Evolutionary conservation across 2,329 filamentous ascomycete species (phyloP).

Genomic region (Xylariaceae sp.): DNA sequence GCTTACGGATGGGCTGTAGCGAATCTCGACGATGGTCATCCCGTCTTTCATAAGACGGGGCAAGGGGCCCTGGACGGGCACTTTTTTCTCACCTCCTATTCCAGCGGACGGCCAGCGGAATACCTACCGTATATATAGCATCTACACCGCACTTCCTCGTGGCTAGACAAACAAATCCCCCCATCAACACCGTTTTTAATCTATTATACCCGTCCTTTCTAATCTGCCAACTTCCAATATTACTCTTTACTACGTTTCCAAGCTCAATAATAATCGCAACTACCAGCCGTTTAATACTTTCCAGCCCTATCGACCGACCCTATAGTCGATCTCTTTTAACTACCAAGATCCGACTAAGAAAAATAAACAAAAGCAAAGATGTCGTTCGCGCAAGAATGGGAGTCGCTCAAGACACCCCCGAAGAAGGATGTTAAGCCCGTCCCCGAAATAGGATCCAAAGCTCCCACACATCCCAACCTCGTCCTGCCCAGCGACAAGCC

Average conservation of each 20-base stretch:
- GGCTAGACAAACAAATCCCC: neutral
- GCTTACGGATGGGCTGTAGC: neutral
- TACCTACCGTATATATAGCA: neutral
- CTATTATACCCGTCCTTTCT: neutral
- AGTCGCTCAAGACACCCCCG: slow-evolving; percentile 38
- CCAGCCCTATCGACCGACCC: too few relatives aligned
- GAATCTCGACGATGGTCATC: neutral
- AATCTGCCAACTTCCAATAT: neutral
- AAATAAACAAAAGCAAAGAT: slow-evolving; percentile 10
- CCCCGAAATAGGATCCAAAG: slow-evolving; percentile 50
- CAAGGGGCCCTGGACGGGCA: neutral
- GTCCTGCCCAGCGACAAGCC: slow-evolving; percentile 50
- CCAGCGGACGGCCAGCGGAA: too few relatives aligned
- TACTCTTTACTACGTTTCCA: neutral
- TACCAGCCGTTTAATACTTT: too few relatives aligned
- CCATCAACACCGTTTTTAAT: neutral
- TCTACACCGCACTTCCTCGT: neutral
- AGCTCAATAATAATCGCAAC: too few relatives aligned
- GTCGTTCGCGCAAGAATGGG: slow-evolving; percentile 35
- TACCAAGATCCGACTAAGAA: neutral
- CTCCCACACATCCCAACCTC: slow-evolving; percentile 50
- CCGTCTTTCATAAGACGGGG: neutral
- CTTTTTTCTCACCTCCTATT: neutral
- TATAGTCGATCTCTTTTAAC: neutral
- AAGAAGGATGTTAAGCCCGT: slow-evolving; percentile 40